Evolutionary conservation across 176 grass and related monocot species (phyloP).

Genomic region (Cocos nucifera): DNA sequence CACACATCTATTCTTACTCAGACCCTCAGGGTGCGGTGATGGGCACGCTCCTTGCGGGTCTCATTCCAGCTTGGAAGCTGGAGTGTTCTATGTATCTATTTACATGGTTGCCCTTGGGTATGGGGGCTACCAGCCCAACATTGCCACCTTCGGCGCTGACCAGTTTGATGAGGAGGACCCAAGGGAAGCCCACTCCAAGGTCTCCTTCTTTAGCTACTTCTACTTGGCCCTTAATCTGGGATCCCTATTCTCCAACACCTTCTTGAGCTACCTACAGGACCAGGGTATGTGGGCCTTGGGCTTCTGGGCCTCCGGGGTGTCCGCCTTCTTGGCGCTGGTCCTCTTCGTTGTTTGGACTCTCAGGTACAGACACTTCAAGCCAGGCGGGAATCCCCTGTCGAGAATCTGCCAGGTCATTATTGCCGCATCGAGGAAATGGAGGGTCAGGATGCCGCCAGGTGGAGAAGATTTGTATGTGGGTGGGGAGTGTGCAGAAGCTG

Average conservation of each 20-base stretch:
- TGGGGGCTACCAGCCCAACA: conserved; percentile 14
- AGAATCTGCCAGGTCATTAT: conserved; percentile 12
- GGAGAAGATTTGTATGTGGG: background rate
- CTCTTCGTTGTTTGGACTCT: background rate
- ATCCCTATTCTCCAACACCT: conserved; percentile 15
- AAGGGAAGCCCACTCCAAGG: background rate
- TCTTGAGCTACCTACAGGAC: conserved; percentile 6
- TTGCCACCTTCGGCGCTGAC: conserved; percentile 13
- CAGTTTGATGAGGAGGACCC: conserved; percentile 15
- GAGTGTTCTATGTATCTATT: conserved; percentile 2
- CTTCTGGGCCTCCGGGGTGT: conserved; percentile 5
- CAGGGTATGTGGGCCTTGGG: conserved; percentile 12
- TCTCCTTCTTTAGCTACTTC: conserved; percentile 21
- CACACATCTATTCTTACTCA: conserved; percentile 5
- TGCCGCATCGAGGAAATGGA: conserved; percentile 10
- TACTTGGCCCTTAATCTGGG: conserved; percentile 15
- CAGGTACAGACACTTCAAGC: conserved; percentile 4
- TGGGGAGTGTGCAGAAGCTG: background rate
- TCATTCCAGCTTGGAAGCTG: background rate
- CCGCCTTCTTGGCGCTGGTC: background rate
- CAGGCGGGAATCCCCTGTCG: conserved; percentile 1
- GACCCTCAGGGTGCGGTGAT: conserved; percentile 12
- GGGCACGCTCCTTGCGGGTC: background rate
- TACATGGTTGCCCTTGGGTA: conserved; percentile 14
- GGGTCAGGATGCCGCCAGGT: background rate